These are phyloP conservation scores for Acanthamoeba divionensis DNA, from an alignment of 208 protist genomes.

Conservation along the genomic window DNA sequence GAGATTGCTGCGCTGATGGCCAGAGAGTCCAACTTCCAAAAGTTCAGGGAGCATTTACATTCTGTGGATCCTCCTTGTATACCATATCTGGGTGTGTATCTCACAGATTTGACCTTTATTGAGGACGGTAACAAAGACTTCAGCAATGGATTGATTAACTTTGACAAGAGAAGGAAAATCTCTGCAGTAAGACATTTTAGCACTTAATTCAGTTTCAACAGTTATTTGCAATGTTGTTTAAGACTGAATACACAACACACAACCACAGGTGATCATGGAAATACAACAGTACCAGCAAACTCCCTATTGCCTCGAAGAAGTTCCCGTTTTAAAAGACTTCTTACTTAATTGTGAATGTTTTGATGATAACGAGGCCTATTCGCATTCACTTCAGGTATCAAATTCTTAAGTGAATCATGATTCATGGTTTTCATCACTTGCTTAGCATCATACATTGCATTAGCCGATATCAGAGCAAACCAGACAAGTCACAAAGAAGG, in stretches of 20 bases:
- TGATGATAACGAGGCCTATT: slow-evolving; percentile 35
- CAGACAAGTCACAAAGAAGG: too few species aligned
- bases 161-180: slow-evolving; percentile 48
- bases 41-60: slow-evolving; percentile 34
- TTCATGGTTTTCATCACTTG: not conserved
- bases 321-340: not conserved
- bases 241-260: too few species aligned
- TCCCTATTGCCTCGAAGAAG: slow-evolving; percentile 44
- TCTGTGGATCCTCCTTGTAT: slow-evolving; percentile 54
- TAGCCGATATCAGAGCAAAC: too few species aligned
- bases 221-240: too few species aligned
- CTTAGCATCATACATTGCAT: not conserved
- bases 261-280: slow-evolving; percentile 53
- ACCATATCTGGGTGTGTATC: slow-evolving; percentile 54
- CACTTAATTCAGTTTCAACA: too few species aligned
- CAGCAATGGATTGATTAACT: slow-evolving; percentile 56
- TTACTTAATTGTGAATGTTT: not conserved
- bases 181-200: too few species aligned
- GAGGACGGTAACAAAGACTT: too few species aligned
- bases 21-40: slow-evolving; percentile 16
- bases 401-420: not conserved
- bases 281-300: slow-evolving; percentile 55
- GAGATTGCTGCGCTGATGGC: slow-evolving; percentile 2
- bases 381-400: not conserved
- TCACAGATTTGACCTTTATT: slow-evolving; percentile 43